Evolutionary conservation across 768 basidiomycete species (phyloP), one percentile per base, ranked within the genome.

Genomic region (Trametes coccinea): DNA sequence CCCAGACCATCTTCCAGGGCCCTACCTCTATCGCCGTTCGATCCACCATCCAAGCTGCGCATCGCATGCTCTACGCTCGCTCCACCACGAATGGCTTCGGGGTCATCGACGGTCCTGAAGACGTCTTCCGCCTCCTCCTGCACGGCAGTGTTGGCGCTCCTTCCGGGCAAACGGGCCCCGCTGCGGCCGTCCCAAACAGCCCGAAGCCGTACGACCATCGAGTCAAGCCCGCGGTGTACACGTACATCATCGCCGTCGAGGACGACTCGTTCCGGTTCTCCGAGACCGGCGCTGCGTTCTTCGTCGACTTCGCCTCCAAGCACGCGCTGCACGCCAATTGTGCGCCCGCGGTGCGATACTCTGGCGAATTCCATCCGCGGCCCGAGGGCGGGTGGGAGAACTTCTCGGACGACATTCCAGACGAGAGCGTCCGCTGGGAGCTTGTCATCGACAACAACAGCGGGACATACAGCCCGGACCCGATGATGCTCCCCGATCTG

Each of bases 241-340:
- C 93, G 41, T 95, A 93, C 75, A 81, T 93, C 71, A 86, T 95
- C 70, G 83, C 87, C 3, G 76, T 82, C 5, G 85, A 88, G 56
- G 91, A 90, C 74, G 84, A 90, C 62, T 82, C 89, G 8, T 80
- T 92, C 65, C 83, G 92, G 22, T 93, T 93, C 74, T 92, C 90
- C 30, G 92, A 93, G 72, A 94, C 92, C 3, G 91, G 91, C 14
- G 90, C 90, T 10, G 87, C 89, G 37, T 93, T 93, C 75, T 90
- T 92, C 67, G 89, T 92, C 62, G 89, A 93, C 73, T 88, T 93
- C 70, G 88, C 87, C 45, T 89, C 88, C 30, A 94, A 95, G 74
- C 93, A 94, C 69, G 92, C 90, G 4, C 79, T 94, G 70, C 92
- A 93, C 74, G 79, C 86, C 44, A 89, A 91, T 70, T 90, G 90